These are phyloP conservation scores for Nicotiana undulata DNA, from an alignment of 257 asterid species.

Conservation along the genomic window DNA sequence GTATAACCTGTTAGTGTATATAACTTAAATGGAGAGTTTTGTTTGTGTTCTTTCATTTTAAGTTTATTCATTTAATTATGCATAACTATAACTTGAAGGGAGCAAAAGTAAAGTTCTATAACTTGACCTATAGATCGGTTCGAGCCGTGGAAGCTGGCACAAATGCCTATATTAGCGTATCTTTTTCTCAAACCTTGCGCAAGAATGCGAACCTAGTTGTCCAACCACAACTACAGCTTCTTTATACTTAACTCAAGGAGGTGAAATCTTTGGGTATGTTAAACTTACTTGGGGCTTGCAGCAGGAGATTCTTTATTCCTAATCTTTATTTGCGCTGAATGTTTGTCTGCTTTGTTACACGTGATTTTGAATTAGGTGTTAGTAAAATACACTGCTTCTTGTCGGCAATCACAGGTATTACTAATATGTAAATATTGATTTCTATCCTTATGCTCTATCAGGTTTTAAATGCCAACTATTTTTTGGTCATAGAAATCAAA, in stretches of 20 bases:
- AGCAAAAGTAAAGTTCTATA: too few species aligned
- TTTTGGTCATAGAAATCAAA: too few species aligned
- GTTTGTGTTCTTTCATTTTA: background rate
- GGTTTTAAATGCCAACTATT: too few species aligned
- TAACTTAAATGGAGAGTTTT: background rate
- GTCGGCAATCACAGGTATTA: background rate
- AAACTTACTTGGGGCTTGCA: background rate
- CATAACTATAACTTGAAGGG: background rate
- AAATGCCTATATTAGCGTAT: too few species aligned
- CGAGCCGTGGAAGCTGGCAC: too few species aligned
- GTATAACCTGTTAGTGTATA: background rate
- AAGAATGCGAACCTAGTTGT: too few species aligned
- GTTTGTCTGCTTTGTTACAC: background rate
- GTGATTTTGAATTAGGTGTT: background rate
- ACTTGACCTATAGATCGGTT: too few species aligned
- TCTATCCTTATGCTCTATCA: too few species aligned
- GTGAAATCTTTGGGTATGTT: background rate
- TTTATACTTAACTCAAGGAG: background rate
- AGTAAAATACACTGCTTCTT: background rate
- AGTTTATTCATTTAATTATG: background rate
- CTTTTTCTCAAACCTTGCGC: too few species aligned
- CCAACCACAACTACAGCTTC: too few species aligned
- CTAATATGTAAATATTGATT: too few species aligned
- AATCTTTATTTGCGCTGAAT: background rate
- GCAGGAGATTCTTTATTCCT: background rate